Conservation (phyloP, 169 alveolate species). For the Babesia ovis region DNA sequence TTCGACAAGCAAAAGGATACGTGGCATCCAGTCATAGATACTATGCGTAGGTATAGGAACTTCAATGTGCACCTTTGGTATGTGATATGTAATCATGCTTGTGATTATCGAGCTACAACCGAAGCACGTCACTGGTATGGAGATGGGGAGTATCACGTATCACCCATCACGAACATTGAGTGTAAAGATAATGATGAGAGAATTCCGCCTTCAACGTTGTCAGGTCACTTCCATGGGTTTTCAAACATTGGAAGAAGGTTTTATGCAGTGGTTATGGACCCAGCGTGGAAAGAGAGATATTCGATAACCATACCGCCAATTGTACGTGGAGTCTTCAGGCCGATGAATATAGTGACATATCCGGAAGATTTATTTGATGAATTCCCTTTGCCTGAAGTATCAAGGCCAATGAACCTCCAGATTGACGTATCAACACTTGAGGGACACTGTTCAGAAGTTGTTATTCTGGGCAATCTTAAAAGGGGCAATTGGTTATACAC, state of each 20-base stretch:
- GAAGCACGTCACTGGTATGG: neutral
- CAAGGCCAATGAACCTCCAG: neutral
- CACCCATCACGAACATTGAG: neutral
- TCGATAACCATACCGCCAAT: neutral
- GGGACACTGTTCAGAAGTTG: neutral
- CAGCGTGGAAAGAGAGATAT: no score
- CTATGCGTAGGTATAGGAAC: neutral
- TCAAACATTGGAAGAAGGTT: neutral
- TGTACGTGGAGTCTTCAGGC: neutral
- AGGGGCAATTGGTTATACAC: constrained; percentile 9
- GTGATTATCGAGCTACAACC: neutral
- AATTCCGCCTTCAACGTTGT: neutral
- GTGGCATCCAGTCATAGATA: neutral
- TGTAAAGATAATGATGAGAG: neutral
- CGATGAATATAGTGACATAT: neutral
- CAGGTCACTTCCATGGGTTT: neutral
- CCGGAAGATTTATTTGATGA: neutral
- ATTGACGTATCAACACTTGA: neutral
- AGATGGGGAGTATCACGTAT: neutral
- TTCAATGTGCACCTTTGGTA: neutral
- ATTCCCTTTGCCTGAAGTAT: neutral
- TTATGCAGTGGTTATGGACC: neutral
- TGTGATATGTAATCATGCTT: neutral
- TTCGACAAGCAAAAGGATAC: neutral
- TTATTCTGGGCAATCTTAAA: neutral